These are phyloP conservation scores for Termitomyces sp. DNA, from an alignment of 768 basidiomycete genomes.

Conservation along the genomic window DNA sequence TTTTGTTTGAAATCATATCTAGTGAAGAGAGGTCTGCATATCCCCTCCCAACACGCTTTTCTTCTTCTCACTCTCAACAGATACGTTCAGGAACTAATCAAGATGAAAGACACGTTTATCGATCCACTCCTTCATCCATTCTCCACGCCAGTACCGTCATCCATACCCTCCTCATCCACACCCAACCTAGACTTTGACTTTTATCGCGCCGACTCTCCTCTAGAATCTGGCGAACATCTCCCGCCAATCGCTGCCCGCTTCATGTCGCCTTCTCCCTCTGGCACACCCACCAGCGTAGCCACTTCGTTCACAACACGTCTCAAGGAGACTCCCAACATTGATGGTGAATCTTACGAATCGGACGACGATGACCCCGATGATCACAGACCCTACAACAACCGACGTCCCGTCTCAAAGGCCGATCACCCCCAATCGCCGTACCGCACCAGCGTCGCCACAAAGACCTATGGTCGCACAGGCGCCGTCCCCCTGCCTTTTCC, in stretches of 20 bases:
- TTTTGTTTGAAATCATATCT: constrained; percentile 94
- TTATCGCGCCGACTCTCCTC: constrained; percentile 65
- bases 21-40: constrained; percentile 83
- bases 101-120: constrained; percentile 93
- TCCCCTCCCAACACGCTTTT: constrained; percentile 6
- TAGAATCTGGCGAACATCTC: constrained; percentile 71
- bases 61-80: constrained; percentile 37
- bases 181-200: constrained; percentile 69
- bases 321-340: constrained; percentile 64
- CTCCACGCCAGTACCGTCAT: constrained; percentile 39
- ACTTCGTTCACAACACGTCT: constrained; percentile 39
- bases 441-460: constrained; percentile 45
- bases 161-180: constrained; percentile 55
- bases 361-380: constrained; percentile 65
- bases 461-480: constrained; percentile 37
- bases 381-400: constrained; percentile 36
- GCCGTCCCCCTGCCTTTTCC: constrained; percentile 68
- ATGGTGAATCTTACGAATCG: constrained; percentile 66
- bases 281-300: constrained; percentile 25
- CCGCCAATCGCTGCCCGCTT: constrained; percentile 91
- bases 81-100: constrained; percentile 88
- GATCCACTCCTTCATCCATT: constrained; percentile 87
- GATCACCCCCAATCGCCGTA: constrained; percentile 81
- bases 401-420: constrained; percentile 44
- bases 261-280: constrained; percentile 69